Evolutionary conservation across 1,284 basidiomycete species (phyloP).

Genomic region (Puccinia hordei): DNA sequence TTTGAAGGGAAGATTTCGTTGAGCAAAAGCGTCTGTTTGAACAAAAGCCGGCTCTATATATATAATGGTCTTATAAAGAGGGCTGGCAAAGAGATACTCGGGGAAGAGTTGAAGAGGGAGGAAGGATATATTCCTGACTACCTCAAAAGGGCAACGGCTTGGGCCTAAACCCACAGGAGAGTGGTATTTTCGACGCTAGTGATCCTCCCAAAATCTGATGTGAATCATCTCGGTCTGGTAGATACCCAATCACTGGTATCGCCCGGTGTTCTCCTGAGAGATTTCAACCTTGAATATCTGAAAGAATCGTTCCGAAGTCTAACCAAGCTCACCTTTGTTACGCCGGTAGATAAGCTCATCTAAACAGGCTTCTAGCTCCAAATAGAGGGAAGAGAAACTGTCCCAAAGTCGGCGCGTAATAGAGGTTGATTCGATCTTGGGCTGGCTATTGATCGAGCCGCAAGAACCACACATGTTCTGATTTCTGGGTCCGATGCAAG

Average conservation of each 20-base stretch:
- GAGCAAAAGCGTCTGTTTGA: background rate
- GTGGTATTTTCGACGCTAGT: constrained; percentile 27
- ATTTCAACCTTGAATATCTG: constrained; percentile 36
- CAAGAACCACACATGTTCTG: background rate
- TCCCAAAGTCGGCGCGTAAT: background rate
- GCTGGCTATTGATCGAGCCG: background rate
- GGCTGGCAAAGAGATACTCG: background rate
- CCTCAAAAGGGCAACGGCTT: background rate
- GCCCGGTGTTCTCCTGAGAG: constrained; percentile 31
- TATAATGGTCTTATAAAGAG: background rate
- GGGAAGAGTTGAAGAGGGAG: constrained; percentile 19
- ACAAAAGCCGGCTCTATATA: background rate
- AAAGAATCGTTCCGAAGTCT: constrained; percentile 13
- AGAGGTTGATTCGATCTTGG: background rate
- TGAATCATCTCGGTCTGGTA: constrained; percentile 26
- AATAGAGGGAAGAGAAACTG: background rate
- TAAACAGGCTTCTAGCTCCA: background rate
- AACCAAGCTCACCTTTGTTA: constrained; percentile 10
- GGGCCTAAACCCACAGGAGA: constrained; percentile 18
- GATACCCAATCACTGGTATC: constrained; percentile 33
- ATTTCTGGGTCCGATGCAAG: background rate
- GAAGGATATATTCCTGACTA: constrained; percentile 5
- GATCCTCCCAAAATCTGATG: constrained; percentile 18
- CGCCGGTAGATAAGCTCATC: constrained; percentile 9
- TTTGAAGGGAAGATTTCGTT: background rate